Base-by-base conservation (phyloP, 495 filamentous ascomycete genomes). In the Tuber borchii region DNA sequence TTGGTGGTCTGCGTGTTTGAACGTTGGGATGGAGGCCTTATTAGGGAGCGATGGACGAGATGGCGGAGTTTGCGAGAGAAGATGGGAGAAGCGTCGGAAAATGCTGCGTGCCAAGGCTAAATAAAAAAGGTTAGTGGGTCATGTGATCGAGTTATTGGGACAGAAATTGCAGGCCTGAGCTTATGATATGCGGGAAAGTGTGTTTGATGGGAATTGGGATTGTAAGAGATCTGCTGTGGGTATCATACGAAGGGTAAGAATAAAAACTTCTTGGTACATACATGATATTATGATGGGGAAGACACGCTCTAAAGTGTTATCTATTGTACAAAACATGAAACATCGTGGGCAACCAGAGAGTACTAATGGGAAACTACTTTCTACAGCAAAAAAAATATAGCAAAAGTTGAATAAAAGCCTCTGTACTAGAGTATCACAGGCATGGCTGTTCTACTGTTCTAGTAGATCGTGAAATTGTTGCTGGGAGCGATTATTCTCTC, bases 11-110 rank as follows among this genome's bases (percentile, higher is more conserved):
- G 51, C n/a, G 51, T 4, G 45, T 48, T 72, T 56, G 56, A 42
- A 73, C 45, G 70, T 43, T 46, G 69, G 74, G 69, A 69, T 22
- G 72, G 40, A n/a, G 68, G 34, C 39, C 48, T 69, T 70, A 48
- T 37, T 37, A 37, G 37, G 40, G 76, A 65, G 42, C 56, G 56
- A 31, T 65, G 14, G 56, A 31, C 10, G 14, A 31, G 56, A 65
- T 65, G 56, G 26, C 56, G 56, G n/a, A 31, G 56, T 61, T 61
- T 61, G 56, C n/a, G 26, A 19, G 56, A 17, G 56, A 17, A 17
- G 56, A 17, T 34, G 56, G 56, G 56, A 65, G 56, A 65, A 31
- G 56, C 14, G 26, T 19, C 56, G 56, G 56, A 65, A 65, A 34
- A 14, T 31, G 56, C 34, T 65, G 26, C 56, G 26, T 34, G 56